A percentile compares a stretch with the other conserved stretches of the same genome.
phyloP scores from a whole-genome alignment of 2,329 filamentous ascomycete species.

The Hymenoscyphus infarciens region DNA sequence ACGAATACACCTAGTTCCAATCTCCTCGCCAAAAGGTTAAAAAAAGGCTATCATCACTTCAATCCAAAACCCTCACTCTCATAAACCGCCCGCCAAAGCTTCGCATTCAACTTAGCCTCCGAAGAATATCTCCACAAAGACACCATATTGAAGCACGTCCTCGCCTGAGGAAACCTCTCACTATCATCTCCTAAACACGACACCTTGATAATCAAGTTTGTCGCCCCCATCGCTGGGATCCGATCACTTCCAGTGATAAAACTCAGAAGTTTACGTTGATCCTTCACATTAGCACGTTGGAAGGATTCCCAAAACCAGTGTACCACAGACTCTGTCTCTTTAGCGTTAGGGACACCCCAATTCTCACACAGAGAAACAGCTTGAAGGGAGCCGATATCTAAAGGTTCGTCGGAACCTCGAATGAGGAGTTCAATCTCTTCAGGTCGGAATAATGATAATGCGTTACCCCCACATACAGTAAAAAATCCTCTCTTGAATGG shows the following conservation, averaged over 20 bases:
- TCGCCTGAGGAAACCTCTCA: conserved; percentile 74
- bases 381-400: conserved; percentile 73
- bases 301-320: conserved; percentile 90
- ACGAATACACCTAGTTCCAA: neutral
- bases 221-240: conserved; percentile 82
- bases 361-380: conserved; percentile 80
- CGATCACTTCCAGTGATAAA: conserved; percentile 91
- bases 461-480: conserved; percentile 85
- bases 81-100: conserved; percentile 81
- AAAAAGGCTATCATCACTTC: conserved; percentile 48
- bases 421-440: conserved; percentile 90
- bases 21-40: neutral
- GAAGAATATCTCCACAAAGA: conserved; percentile 70
- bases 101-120: conserved; percentile 62
- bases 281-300: conserved; percentile 55
- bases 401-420: conserved; percentile 75
- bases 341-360: conserved; percentile 59
- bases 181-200: conserved; percentile 72
- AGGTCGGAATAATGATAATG: conserved; percentile 78
- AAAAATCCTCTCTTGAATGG: conserved; percentile 94
- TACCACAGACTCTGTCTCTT: conserved; percentile 62
- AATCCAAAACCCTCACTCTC: conserved; percentile 92
- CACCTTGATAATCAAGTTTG: conserved; percentile 73
- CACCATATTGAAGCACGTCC: conserved; percentile 88
- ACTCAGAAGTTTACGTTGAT: conserved; percentile 74